A percentile compares a stretch with the other conserved stretches of the same genome.
Evolutionary conservation across 129 eudicot species (phyloP).

Genomic region (Daucus carota): DH1_v3.0 NC_030385.2:30600001-30600500

Average conservation of each 20-base stretch:
- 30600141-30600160: no score
- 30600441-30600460: background rate
- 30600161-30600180: no score
- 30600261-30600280: no score
- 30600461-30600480: background rate
- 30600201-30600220: background rate
- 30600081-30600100: no score
- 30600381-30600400: background rate
- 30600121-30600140: no score
- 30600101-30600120: no score
- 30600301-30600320: background rate
- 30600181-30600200: background rate
- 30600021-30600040: no score
- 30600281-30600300: background rate
- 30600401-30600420: background rate
- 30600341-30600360: background rate
- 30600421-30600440: background rate
- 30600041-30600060: no score
- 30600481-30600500: conserved; percentile 16
- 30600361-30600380: background rate
- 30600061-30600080: no score
- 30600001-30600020: no score
- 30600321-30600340: background rate
- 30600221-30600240: background rate
- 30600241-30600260: background rate